These are phyloP conservation scores for Cardamine chenopodiifolia DNA, from an alignment of 345 rosid genomes.

Conservation along the genomic window DNA sequence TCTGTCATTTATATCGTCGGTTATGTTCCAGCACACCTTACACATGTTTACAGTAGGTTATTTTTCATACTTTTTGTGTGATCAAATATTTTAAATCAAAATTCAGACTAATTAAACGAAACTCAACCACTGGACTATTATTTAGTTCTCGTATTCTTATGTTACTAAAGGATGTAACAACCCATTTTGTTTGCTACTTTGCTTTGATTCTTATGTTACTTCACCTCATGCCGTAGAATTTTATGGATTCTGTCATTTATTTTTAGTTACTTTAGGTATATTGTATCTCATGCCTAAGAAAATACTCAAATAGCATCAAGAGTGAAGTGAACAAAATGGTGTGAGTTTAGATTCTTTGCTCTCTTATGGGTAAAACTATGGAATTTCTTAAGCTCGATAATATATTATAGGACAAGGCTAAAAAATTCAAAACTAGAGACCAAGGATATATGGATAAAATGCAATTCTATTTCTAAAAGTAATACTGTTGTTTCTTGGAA, in stretches of 20 bases:
- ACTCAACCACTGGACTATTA: not conserved
- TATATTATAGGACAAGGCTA: constrained; percentile 11
- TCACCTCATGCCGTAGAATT: constrained; percentile 16
- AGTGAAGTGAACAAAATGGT: constrained; percentile 47
- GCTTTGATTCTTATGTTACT: constrained; percentile 41
- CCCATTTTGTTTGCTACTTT: constrained; percentile 32
- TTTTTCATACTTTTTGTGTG: not conserved
- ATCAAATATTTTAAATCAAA: not conserved
- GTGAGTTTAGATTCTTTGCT: constrained; percentile 38
- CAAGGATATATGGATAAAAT: not conserved
- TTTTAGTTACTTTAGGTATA: constrained; percentile 23
- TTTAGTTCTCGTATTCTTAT: not conserved
- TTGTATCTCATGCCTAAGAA: not conserved
- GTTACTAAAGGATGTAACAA: constrained; percentile 4
- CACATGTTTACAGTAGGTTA: not conserved
- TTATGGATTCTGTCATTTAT: constrained; percentile 33
- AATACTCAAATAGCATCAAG: constrained; percentile 15
- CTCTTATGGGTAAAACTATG: constrained; percentile 28
- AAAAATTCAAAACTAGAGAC: not conserved
- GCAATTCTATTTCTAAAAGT: not conserved
- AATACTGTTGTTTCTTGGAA: not conserved
- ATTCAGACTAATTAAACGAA: not conserved
- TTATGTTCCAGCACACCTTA: not conserved
- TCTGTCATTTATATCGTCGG: not conserved
- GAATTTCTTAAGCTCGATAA: constrained; percentile 1